phyloP scores from a whole-genome alignment of 148 eudicot species.

The Rhododendron ferrugineum region DNA sequence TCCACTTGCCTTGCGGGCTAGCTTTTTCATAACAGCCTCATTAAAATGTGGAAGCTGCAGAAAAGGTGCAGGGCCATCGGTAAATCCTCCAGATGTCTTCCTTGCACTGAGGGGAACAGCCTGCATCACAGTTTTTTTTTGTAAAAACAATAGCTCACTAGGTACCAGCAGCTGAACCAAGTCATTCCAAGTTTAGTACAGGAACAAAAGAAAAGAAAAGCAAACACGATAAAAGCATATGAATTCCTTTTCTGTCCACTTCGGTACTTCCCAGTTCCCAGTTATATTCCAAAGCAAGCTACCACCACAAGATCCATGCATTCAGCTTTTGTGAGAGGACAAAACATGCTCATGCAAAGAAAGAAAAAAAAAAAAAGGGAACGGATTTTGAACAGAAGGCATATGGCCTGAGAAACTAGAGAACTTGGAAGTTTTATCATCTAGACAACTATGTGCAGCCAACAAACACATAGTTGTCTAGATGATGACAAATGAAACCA shows the following conservation, averaged over 20 bases:
- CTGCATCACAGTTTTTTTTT: conserved; percentile 31
- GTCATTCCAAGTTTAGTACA: neutral
- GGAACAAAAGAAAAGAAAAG: neutral
- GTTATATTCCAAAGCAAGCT: neutral
- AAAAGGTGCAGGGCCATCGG: conserved; percentile 86
- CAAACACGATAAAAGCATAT: neutral
- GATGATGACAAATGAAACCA: neutral
- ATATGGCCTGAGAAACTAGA: neutral
- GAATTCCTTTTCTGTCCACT: neutral
- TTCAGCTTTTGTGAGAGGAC: conserved; percentile 6
- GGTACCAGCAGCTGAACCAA: neutral
- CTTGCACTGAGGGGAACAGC: conserved; percentile 94
- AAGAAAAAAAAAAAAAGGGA: neutral
- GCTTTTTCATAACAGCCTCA: conserved; percentile 65
- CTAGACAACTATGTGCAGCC: neutral
- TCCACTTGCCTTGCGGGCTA: conserved; percentile 69
- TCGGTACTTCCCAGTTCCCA: neutral
- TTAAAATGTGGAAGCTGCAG: conserved; percentile 92
- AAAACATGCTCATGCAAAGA: neutral
- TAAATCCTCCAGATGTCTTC: conserved; percentile 68
- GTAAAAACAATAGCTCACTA: neutral
- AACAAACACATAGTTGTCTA: neutral
- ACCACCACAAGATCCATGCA: neutral
- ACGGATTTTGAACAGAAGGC: neutral
- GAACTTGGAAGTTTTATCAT: neutral